Evolutionary conservation across 768 basidiomycete genomes (phyloP), one percentile per base, ranked within the genome.

Genomic region (Mycena haematopus): DNA sequence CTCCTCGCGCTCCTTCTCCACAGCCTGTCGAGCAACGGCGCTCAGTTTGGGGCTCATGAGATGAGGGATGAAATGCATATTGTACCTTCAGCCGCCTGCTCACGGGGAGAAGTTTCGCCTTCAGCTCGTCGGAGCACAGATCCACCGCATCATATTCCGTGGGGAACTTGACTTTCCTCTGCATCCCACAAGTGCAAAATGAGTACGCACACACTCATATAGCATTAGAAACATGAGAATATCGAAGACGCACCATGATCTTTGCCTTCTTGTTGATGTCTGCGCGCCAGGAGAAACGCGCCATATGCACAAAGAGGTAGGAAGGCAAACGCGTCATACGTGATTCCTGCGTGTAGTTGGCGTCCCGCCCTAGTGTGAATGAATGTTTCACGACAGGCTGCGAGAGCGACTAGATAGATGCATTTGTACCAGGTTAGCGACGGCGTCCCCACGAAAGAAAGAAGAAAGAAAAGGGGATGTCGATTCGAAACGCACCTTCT

Each of bases 211-310:
- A n/a, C 36, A 36, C 13, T 7, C 36, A 36, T 42, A 42, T n/a
- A 42, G 40, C 17, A 42, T 42, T 36, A 6, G 11, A 36, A 36
- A 36, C 19, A 15, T 33, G 4, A 8, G 11, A 14, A 25, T 14
- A 38, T 15, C 31, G 35, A 25, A 56, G 54, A 69, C 77, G 46
- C 63, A 91, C 91, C 96, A 99, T 95, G 73, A 99, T 96, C 78
- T 99, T 99, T 2, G 96, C 88, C 72, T 99, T 99, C 80, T 90
- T 94, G 54, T 76, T 77, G 62, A 97, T 95, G 67, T 99, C 97
- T 38, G 85, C 81, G 62, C 93, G 81, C 97, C 97, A 99, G 58
- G 89, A 90, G 74, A 99, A 99, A 50, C 97, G 91, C 14, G 96
- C 95, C 91, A 98, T 93, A 69, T 99, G 95, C 5, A 99, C 86